phyloP scores from a whole-genome alignment of 1,284 basidiomycete species.

The Leucoagaricus sp. region DNA sequence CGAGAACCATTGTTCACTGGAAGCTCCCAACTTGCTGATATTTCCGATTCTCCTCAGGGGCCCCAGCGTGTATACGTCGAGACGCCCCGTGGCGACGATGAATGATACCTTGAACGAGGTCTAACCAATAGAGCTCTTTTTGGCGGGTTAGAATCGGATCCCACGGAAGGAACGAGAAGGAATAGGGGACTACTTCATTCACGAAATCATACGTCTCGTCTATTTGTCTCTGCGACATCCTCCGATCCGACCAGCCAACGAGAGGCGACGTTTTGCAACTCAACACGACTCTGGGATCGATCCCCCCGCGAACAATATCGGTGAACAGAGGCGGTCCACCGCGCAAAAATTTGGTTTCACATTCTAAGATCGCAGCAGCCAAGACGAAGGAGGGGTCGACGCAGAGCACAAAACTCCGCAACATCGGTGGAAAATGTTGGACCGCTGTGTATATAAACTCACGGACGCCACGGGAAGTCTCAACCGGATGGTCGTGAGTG shows the following conservation, averaged over 20 bases:
- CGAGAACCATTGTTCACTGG: too few species aligned
- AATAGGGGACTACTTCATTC: not conserved
- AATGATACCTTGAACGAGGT: not conserved
- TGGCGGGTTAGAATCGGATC: not conserved
- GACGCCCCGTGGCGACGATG: not conserved
- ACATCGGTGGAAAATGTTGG: not conserved
- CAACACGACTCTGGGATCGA: not conserved
- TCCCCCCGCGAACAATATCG: not conserved
- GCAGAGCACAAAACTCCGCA: not conserved
- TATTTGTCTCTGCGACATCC: not conserved
- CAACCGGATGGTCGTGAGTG: not conserved
- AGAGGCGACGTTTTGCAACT: not conserved
- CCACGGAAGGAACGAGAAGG: not conserved
- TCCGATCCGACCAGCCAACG: not conserved
- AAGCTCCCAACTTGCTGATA: too few species aligned
- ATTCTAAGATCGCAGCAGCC: not conserved
- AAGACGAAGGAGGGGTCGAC: not conserved
- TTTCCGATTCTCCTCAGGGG: not conserved
- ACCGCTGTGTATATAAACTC: not conserved
- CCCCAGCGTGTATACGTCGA: not conserved
- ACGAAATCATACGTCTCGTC: not conserved
- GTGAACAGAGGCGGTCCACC: not conserved
- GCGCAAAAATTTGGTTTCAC: not conserved
- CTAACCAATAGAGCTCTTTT: not conserved
- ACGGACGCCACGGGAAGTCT: not conserved